A percentile compares a stretch with the other conserved stretches of the same genome.
Evolutionary conservation across 768 basidiomycete genomes (phyloP).

Genomic region (Mycena epipterygia): DNA sequence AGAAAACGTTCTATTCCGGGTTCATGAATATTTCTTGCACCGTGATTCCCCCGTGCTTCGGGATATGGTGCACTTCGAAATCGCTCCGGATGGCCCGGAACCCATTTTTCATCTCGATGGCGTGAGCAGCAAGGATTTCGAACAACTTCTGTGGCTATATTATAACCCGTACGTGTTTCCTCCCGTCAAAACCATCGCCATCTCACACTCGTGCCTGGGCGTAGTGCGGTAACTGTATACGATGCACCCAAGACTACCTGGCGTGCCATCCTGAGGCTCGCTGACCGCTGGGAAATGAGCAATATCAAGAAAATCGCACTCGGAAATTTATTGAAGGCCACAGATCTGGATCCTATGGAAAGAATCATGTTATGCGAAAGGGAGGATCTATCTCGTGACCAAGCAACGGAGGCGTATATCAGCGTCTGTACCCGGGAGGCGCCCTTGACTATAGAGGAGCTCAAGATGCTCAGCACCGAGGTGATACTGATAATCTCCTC

Average conservation of each 20-base stretch:
- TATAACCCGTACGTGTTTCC: slow-evolving; percentile 32
- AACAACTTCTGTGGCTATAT: slow-evolving; percentile 37
- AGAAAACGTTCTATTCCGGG: slow-evolving; percentile 49
- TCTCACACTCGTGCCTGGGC: not conserved
- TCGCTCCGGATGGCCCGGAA: slow-evolving; percentile 33
- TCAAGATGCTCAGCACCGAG: slow-evolving; percentile 27
- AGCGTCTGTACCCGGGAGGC: slow-evolving; percentile 33
- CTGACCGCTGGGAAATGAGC: slow-evolving; percentile 37
- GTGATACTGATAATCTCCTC: slow-evolving; percentile 31
- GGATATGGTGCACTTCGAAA: slow-evolving; percentile 44
- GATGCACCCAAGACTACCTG: slow-evolving; percentile 33
- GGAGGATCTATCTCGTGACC: slow-evolving; percentile 30
- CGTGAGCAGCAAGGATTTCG: slow-evolving; percentile 37
- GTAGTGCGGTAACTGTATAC: slow-evolving; percentile 26
- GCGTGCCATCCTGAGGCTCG: slow-evolving; percentile 31
- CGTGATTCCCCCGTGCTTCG: slow-evolving; percentile 54
- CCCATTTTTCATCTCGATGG: slow-evolving; percentile 37
- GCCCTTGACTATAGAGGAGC: slow-evolving; percentile 30
- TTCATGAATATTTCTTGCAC: slow-evolving; percentile 52
- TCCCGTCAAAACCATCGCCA: not conserved
- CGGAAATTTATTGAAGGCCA: slow-evolving; percentile 27
- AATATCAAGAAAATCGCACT: slow-evolving; percentile 36
- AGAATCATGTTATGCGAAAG: slow-evolving; percentile 35
- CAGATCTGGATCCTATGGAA: slow-evolving; percentile 31
- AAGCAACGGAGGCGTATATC: slow-evolving; percentile 34